phyloP scores from a whole-genome alignment of 2,329 filamentous ascomycete species.

The Aureobasidium mangrovei region DNA sequence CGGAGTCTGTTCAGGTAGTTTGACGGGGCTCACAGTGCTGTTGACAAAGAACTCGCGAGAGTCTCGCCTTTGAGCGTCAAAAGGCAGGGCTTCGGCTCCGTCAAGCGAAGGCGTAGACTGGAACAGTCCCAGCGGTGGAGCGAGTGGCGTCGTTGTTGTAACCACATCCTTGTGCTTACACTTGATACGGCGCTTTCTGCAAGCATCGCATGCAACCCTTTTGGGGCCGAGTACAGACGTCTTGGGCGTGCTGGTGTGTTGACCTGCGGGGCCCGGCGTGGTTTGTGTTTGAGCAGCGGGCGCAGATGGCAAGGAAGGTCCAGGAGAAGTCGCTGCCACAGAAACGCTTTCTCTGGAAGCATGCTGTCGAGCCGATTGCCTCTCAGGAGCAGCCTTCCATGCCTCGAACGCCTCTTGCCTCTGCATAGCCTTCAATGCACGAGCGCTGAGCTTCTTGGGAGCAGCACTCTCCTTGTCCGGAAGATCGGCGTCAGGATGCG shows the following conservation, averaged over 20 bases:
- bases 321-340: neutral
- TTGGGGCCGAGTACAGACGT: conserved; percentile 53
- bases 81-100: conserved; percentile 15
- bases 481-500: conserved; percentile 47
- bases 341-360: conserved; percentile 20
- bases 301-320: conserved; percentile 12
- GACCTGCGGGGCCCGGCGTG: conserved; percentile 20
- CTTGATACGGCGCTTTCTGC: conserved; percentile 52
- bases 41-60: conserved; percentile 12
- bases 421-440: conserved; percentile 48
- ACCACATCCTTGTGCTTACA: conserved; percentile 56
- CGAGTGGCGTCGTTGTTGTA: conserved; percentile 10
- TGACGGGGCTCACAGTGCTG: neutral
- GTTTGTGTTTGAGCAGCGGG: conserved; percentile 18
- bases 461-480: conserved; percentile 42
- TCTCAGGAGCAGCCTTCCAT: conserved; percentile 34
- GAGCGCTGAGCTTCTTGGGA: conserved; percentile 45
- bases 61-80: neutral
- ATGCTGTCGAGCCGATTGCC: conserved; percentile 35
- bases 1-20: conserved; percentile 1
- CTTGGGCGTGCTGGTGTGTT: conserved; percentile 42
- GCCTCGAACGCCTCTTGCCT: conserved; percentile 41
- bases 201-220: conserved; percentile 53
- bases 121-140: conserved; percentile 6
- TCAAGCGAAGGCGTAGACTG: conserved; percentile 16